Percentiles rank a stretch among this genome's conserved stretches.
phyloP scores from a whole-genome alignment of 148 eudicot species.

The Hydrangea macrophylla region DNA sequence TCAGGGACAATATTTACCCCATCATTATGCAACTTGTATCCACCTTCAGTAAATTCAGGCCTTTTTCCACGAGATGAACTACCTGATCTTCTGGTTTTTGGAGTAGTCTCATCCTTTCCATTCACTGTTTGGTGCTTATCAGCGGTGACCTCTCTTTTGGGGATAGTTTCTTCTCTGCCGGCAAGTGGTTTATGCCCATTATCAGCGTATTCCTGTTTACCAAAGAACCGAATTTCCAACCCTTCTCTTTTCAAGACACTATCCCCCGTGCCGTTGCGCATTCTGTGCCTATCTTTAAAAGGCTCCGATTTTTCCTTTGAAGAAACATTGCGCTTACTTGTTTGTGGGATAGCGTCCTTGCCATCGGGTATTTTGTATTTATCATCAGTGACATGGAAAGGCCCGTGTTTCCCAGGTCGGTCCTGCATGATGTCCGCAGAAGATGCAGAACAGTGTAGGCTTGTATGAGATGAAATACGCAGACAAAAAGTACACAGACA shows the following conservation, averaged over 20 bases:
- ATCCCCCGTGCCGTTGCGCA: slow-evolving; percentile 21
- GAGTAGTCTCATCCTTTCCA: slow-evolving; percentile 22
- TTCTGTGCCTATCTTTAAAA: slow-evolving; percentile 21
- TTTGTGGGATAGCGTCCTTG: slow-evolving; percentile 23
- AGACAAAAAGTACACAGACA: not conserved
- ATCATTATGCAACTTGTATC: slow-evolving; percentile 21
- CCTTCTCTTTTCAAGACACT: slow-evolving; percentile 31
- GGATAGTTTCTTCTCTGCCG: slow-evolving; percentile 23
- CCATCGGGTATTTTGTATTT: slow-evolving; percentile 25
- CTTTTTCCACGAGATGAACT: slow-evolving; percentile 34
- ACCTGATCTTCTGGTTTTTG: slow-evolving; percentile 29
- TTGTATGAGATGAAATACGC: not conserved
- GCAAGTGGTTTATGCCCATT: slow-evolving; percentile 27
- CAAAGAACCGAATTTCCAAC: slow-evolving; percentile 20
- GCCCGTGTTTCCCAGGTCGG: slow-evolving; percentile 26
- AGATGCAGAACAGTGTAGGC: not conserved
- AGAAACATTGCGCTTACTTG: slow-evolving; percentile 25
- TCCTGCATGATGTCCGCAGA: slow-evolving; percentile 31
- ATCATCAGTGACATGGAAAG: slow-evolving; percentile 22
- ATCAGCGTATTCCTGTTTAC: slow-evolving; percentile 24
- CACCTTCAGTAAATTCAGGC: slow-evolving; percentile 25
- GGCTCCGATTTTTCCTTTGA: slow-evolving; percentile 31
- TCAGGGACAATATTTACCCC: slow-evolving; percentile 15
- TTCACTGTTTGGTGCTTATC: slow-evolving; percentile 20
- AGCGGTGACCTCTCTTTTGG: slow-evolving; percentile 20